Conservation (phyloP, 1,284 basidiomycete species). For the Mycena sp. region DNA sequence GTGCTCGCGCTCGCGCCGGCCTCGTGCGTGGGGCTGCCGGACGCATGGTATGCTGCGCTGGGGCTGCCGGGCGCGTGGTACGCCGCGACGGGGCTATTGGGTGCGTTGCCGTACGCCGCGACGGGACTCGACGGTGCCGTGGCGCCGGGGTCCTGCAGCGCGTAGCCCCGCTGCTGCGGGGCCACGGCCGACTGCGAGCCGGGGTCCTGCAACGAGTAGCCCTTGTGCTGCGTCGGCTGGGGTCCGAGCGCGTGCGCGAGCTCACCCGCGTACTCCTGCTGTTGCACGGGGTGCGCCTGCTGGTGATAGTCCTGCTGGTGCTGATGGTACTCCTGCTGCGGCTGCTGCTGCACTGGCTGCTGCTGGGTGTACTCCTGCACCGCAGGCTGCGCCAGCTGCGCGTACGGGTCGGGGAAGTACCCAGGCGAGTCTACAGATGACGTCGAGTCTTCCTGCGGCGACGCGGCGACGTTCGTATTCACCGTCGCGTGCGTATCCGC, state of each 20-base stretch:
- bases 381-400: constrained; percentile 13
- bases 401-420: constrained; percentile 35
- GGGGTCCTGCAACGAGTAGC: constrained; percentile 19
- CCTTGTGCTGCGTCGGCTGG: constrained; percentile 2
- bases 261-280: constrained; percentile 17
- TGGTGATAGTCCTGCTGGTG: constrained; percentile 35
- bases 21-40: no score
- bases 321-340: constrained; percentile 30
- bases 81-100: neutral
- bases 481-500: no score
- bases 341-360: constrained; percentile 20
- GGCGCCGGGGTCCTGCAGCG: no score
- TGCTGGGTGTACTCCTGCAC: neutral
- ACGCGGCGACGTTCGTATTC: constrained; percentile 32
- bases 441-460: constrained; percentile 35
- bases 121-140: constrained; percentile 3
- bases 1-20: constrained; percentile 30
- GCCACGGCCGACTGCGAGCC: neutral
- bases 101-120: neutral
- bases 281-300: constrained; percentile 8
- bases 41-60: no score
- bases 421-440: no score
- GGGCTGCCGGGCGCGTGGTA: no score
- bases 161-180: neutral
- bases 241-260: constrained; percentile 24